These are phyloP conservation scores for Vitis vinifera DNA, from an alignment of 164 flowering plant species.

Conservation along the genomic window ASM3070453v1 NC_081810.1:22575001-22575500, in stretches of 20 bases:
- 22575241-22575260: constrained; percentile 77
- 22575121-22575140: constrained; percentile 70
- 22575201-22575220: constrained; percentile 99
- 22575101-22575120: constrained; percentile 12
- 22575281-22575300: neutral
- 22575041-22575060: constrained; percentile 1
- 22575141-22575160: constrained; percentile 83
- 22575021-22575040: constrained; percentile 92
- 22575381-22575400: neutral
- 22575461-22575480: too few relatives aligned
- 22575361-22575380: neutral
- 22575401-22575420: too few relatives aligned
- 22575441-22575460: too few relatives aligned
- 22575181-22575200: constrained; percentile 94
- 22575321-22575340: neutral
- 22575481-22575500: too few relatives aligned
- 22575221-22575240: constrained; percentile 91
- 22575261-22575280: constrained; percentile 53
- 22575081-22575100: neutral
- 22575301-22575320: too few relatives aligned
- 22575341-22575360: neutral
- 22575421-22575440: too few relatives aligned
- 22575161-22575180: constrained; percentile 98
- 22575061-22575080: constrained; percentile 4
- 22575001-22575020: constrained; percentile 87